These are phyloP conservation scores for Solanum stenotomum DNA, from an alignment of 257 asterid species.

Conservation along the genomic window DNA sequence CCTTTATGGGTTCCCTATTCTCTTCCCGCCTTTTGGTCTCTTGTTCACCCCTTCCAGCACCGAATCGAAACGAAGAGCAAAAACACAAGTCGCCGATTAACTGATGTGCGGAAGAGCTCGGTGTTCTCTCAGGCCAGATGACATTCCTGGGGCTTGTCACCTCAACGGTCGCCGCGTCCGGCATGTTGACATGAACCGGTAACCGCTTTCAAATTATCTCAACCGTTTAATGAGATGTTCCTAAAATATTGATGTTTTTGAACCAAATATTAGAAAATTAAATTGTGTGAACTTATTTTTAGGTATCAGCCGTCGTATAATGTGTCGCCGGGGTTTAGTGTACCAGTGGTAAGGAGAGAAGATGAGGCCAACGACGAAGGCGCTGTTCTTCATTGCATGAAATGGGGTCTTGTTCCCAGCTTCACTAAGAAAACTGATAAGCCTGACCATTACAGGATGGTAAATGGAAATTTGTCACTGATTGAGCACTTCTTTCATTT, in stretches of 20 bases:
- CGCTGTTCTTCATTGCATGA: conserved; percentile 76
- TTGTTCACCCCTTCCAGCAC: conserved; percentile 1
- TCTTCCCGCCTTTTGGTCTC: conserved; percentile 19
- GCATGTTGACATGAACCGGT: conserved; percentile 66
- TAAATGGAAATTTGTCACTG: conserved; percentile 1
- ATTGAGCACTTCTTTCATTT: neutral
- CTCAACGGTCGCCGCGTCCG: conserved; percentile 59
- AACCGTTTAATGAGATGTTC: neutral
- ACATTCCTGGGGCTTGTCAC: conserved; percentile 50
- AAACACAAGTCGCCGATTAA: conserved; percentile 1
- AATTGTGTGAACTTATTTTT: neutral
- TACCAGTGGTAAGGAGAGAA: conserved; percentile 76
- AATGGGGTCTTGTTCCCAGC: conserved; percentile 92
- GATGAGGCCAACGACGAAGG: conserved; percentile 34
- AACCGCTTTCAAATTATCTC: neutral
- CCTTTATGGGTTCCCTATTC: neutral
- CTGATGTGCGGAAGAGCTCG: conserved; percentile 88
- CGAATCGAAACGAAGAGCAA: neutral
- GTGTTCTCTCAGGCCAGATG: conserved; percentile 68
- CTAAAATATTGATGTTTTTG: neutral
- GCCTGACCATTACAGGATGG: conserved; percentile 85
- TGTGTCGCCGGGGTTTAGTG: conserved; percentile 70
- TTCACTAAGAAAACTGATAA: conserved; percentile 72
- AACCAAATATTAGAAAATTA: neutral
- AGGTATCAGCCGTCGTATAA: conserved; percentile 83